Conservation (phyloP, 352 stramenopile species). For the Phytophthora capsici region DNA sequence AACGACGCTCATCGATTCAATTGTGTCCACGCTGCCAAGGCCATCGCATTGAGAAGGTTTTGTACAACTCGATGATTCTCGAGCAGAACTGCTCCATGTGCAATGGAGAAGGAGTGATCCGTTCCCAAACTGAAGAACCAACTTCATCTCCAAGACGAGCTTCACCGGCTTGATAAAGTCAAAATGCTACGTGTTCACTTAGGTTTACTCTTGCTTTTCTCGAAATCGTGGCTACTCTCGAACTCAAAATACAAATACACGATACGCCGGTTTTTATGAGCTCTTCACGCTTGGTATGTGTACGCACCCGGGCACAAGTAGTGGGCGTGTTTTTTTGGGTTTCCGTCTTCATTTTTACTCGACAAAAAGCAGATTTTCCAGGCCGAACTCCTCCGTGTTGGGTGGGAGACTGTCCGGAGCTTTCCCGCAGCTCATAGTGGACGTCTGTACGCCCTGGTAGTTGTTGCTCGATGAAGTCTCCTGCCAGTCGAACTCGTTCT, state of each 20-base stretch:
- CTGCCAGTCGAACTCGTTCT: slow-evolving; percentile 60
- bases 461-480: slow-evolving; percentile 24
- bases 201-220: slow-evolving; percentile 9
- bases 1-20: slow-evolving; percentile 27
- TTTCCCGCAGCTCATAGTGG: slow-evolving; percentile 27
- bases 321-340: slow-evolving; percentile 4
- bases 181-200: slow-evolving; percentile 22
- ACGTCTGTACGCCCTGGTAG: slow-evolving; percentile 11
- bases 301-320: slow-evolving; percentile 13
- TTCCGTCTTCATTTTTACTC: slow-evolving; percentile 42
- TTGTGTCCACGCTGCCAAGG: slow-evolving; percentile 63
- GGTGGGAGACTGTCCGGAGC: slow-evolving; percentile 48
- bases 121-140: neutral
- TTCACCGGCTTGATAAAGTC: slow-evolving; percentile 8
- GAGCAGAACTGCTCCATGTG: slow-evolving; percentile 63
- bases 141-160: neutral
- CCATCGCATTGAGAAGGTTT: slow-evolving; percentile 63
- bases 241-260: slow-evolving; percentile 41
- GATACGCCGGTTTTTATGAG: slow-evolving; percentile 23
- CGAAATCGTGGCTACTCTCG: slow-evolving; percentile 16
- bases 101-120: slow-evolving; percentile 61
- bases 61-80: slow-evolving; percentile 61
- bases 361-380: slow-evolving; percentile 73
- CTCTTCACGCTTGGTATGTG: slow-evolving; percentile 17
- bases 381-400: slow-evolving; percentile 62